Evolutionary conservation across 164 flowering plant genomes (phyloP).

Genomic region (Nymphaea colorata): DNA sequence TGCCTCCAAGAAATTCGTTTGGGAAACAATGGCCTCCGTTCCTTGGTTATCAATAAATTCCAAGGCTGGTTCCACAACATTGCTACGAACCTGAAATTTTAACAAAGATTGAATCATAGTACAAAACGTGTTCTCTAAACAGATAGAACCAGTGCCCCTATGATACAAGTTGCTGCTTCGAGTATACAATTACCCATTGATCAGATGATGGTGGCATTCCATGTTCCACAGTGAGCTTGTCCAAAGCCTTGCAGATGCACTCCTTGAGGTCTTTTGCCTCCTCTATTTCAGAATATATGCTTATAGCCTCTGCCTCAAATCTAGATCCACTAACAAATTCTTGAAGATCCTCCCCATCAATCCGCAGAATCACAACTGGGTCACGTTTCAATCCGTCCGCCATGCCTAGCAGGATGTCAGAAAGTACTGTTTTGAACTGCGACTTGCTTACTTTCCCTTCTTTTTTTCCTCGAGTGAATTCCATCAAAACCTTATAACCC

Average conservation of each 20-base stretch:
- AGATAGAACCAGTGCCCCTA: no score
- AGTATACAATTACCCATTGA: conserved; percentile 51
- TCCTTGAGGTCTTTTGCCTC: conserved; percentile 28
- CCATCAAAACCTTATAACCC: conserved; percentile 54
- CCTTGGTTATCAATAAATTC: conserved; percentile 13
- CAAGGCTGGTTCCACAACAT: conserved; percentile 61
- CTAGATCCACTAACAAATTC: conserved; percentile 56
- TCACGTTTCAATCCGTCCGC: conserved; percentile 89
- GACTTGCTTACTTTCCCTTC: conserved; percentile 52
- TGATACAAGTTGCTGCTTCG: no score
- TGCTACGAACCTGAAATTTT: conserved; percentile 49
- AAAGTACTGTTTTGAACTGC: conserved; percentile 66
- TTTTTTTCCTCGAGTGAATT: conserved; percentile 68
- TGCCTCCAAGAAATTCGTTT: conserved; percentile 48
- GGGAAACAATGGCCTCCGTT: conserved; percentile 26
- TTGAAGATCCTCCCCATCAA: conserved; percentile 80
- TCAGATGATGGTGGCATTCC: conserved; percentile 91
- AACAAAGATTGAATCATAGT: no score
- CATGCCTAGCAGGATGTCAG: conserved; percentile 79
- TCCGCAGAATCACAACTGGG: conserved; percentile 85
- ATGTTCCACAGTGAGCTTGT: conserved; percentile 65
- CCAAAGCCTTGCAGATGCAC: conserved; percentile 40
- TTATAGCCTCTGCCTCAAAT: conserved; percentile 49
- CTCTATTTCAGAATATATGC: conserved; percentile 39
- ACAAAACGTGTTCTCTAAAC: no score